Evolutionary conservation across 1,284 basidiomycete genomes (phyloP), one percentile per base, ranked within the genome.

Genomic region (Grifola frondosa): DNA sequence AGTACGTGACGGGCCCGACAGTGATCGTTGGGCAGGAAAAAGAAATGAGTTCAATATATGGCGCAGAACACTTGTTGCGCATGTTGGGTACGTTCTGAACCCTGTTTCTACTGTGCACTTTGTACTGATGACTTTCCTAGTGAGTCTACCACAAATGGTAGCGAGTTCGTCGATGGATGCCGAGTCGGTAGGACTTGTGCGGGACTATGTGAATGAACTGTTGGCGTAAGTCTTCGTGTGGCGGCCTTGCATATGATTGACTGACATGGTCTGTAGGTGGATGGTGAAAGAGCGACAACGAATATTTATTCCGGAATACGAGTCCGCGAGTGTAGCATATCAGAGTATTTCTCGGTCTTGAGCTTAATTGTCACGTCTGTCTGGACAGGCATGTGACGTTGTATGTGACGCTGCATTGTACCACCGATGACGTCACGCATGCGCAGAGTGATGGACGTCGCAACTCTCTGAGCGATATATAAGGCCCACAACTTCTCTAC

Each of bases 31-130:
- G 82, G 3, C 73, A 81, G 50, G 86, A 89, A 59, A 88, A 85
- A 61, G 86, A 92, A 54, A 91, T 97, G 80, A 93, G 91, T 61
- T 74, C 81, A 40, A 78, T 97, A 15, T 99, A 99, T 59, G 97
- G 96, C 0, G 93, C 91, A 4, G 96, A 99, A 63, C 96, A 99
- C 65, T 64, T 99, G 12, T 64, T 98, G 46, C 74, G 96, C 39
- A 84, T 99, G 75, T 77, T 99, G 52, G 95, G 94, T 97, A 54
- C 48, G 83, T 73, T 21, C 29, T 44, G 30, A 17, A 11, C 19
- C 22, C 21, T 9, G 10, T 30, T 11, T 26, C 30, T 30, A 1
- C 11, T 15, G 23, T 25, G 15, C 30, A 37, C 6, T 20, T 19
- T 15, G 9, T 29, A 34, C 35, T 30, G 24, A 37, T 20, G 8